Evolutionary conservation across 1,139 yeast species (phyloP).

Genomic region (Geotrichum aggregatum): DNA sequence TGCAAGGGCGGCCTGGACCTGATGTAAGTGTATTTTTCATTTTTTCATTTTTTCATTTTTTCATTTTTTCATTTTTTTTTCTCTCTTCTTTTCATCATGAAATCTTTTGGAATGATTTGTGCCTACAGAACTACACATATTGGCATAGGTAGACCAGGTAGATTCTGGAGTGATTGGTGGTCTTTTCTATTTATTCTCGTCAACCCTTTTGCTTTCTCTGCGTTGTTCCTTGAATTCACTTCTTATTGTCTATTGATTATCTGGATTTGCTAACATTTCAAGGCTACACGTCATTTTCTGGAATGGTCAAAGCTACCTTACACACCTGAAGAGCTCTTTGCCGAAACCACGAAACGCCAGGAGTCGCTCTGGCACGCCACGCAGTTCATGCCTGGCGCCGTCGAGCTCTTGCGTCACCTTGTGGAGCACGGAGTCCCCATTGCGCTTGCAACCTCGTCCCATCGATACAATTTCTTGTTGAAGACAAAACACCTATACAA

Average conservation of each 20-base stretch:
- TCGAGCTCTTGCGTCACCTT: conserved; percentile 57
- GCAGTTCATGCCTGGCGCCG: conserved; percentile 77
- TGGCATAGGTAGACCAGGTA: no score
- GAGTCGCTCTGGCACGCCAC: conserved; percentile 57
- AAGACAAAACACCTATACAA: conserved; percentile 67
- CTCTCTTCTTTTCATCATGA: no score
- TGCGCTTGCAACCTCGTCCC: conserved; percentile 90
- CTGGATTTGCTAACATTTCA: neutral
- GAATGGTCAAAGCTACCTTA: conserved; percentile 64
- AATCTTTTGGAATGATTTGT: no score
- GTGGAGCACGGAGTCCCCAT: conserved; percentile 57
- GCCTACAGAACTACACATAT: no score
- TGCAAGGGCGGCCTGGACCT: conserved; percentile 89
- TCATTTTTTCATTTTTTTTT: no score
- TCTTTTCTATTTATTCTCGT: no score
- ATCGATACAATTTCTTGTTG: conserved; percentile 51
- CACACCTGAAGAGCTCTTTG: conserved; percentile 58
- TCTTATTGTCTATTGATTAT: no score
- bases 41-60: no score
- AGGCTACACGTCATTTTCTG: conserved; percentile 59
- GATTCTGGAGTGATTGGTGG: no score
- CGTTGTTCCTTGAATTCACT: no score
- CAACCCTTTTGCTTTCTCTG: no score
- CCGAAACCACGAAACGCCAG: conserved; percentile 54
- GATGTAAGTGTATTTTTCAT: conserved; percentile 14